These are phyloP conservation scores for Phoma sp. DNA, from an alignment of 2,329 filamentous ascomycete genomes.

Conservation along the genomic window DNA sequence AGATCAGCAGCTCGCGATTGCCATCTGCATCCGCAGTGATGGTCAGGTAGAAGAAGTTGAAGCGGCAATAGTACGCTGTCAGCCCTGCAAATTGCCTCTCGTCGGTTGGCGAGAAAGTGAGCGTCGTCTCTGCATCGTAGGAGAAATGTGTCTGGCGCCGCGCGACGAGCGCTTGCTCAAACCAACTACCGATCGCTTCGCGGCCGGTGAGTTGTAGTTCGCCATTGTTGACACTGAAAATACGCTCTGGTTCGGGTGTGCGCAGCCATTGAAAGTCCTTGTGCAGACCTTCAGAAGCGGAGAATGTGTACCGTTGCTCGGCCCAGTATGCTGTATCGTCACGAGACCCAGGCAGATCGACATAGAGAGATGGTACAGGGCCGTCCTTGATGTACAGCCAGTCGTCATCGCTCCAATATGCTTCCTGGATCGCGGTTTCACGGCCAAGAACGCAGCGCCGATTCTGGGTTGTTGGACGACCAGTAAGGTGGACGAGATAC, in stretches of 20 bases:
- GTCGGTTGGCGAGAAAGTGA: constrained; percentile 62
- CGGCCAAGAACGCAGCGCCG: constrained; percentile 46
- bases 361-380: constrained; percentile 52
- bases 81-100: constrained; percentile 68
- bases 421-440: constrained; percentile 60
- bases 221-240: constrained; percentile 55
- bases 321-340: constrained; percentile 47
- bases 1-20: constrained; percentile 63
- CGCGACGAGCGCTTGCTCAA: constrained; percentile 61
- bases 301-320: constrained; percentile 57
- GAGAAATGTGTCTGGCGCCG: constrained; percentile 66
- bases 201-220: constrained; percentile 61
- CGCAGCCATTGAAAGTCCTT: constrained; percentile 65
- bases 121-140: constrained; percentile 64
- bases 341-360: constrained; percentile 37
- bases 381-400: constrained; percentile 69
- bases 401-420: constrained; percentile 64
- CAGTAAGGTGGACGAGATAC: constrained; percentile 45
- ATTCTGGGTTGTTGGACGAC: constrained; percentile 42
- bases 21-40: constrained; percentile 64
- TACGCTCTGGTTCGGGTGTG: constrained; percentile 55
- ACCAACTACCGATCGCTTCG: constrained; percentile 57
- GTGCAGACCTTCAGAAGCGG: constrained; percentile 54
- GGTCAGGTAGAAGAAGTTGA: constrained; percentile 69
- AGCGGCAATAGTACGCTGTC: constrained; percentile 68